phyloP scores from a whole-genome alignment of 139 green algal species.

The Dunaliella sp. region DNA sequence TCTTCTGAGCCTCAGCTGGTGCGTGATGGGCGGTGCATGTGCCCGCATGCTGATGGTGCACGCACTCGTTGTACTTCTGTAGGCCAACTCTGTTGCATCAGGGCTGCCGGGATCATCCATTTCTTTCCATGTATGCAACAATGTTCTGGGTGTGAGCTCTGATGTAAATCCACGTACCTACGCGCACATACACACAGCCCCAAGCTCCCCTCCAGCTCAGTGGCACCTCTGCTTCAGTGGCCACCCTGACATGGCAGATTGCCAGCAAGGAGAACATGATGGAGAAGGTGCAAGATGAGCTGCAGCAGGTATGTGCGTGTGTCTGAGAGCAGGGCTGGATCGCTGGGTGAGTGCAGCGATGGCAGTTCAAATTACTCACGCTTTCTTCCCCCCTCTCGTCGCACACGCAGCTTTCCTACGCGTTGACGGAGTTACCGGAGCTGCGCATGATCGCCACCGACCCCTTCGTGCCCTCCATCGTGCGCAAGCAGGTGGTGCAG shows the following conservation, averaged over 20 bases:
- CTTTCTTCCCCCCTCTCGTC: background rate
- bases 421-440: constrained; percentile 22
- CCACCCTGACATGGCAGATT: constrained; percentile 51
- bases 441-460: constrained; percentile 51
- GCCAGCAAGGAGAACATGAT: constrained; percentile 59
- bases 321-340: background rate
- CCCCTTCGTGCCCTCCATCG: constrained; percentile 42
- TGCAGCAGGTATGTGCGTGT: constrained; percentile 50
- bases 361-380: background rate
- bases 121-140: too few species aligned
- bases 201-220: constrained; percentile 45
- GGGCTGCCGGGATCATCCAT: background rate
- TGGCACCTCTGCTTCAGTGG: constrained; percentile 46
- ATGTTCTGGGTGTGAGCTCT: background rate
- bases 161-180: too few species aligned
- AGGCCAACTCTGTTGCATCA: background rate
- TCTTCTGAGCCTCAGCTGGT: constrained; percentile 41
- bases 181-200: constrained; percentile 46
- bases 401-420: background rate
- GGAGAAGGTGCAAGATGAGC: constrained; percentile 60
- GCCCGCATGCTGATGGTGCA: too few species aligned
- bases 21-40: constrained; percentile 9
- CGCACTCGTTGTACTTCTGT: background rate
- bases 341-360: background rate
- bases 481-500: constrained; percentile 46